Conservation (phyloP, 148 eudicot species). For the Silene latifolia region DNA sequence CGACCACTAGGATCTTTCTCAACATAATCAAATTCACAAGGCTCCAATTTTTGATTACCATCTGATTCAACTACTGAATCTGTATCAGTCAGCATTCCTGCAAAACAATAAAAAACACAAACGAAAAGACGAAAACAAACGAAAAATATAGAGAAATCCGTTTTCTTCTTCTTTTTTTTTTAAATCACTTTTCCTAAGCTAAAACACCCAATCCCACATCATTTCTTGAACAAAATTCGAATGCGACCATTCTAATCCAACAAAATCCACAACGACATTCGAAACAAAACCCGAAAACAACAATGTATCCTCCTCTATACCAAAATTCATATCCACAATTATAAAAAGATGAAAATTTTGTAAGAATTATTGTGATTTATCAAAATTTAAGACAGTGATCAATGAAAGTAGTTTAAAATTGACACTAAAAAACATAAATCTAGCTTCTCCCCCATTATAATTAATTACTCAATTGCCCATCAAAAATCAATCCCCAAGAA, state of each 20-base stretch:
- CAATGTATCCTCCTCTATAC: not conserved
- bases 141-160: not conserved
- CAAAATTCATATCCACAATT: slow-evolving; percentile 5
- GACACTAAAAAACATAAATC: not conserved
- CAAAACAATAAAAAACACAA: slow-evolving; percentile 16
- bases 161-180: not conserved
- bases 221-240: slow-evolving; percentile 17
- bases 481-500: slow-evolving; percentile 14
- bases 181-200: not conserved
- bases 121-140: not conserved
- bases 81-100: slow-evolving; percentile 39
- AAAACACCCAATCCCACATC: not conserved
- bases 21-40: slow-evolving; percentile 38
- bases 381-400: not conserved
- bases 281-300: not conserved
- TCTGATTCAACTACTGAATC: slow-evolving; percentile 5
- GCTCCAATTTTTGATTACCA: slow-evolving; percentile 13
- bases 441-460: not conserved
- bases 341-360: not conserved
- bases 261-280: slow-evolving; percentile 35
- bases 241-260: slow-evolving; percentile 31
- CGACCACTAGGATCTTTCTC: slow-evolving; percentile 71
- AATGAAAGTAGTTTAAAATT: not conserved
- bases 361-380: not conserved
- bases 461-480: slow-evolving; percentile 25